Percentiles rank a stretch among this genome's conserved stretches.
phyloP scores from a whole-genome alignment of 257 asterid species.

The Nyctanthes arbortristis region DNA sequence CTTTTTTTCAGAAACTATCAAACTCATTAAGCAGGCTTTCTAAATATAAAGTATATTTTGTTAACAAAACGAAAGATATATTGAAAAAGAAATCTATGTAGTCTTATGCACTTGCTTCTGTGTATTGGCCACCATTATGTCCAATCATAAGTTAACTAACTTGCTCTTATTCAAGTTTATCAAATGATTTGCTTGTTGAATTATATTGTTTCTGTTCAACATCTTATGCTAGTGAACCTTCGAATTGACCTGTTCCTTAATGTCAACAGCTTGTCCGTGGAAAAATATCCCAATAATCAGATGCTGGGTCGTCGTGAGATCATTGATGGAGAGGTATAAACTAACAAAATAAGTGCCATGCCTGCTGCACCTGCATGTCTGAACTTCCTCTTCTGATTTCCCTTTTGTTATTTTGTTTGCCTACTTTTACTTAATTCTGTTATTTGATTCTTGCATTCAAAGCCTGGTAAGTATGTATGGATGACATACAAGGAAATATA shows the following conservation, averaged over 20 bases:
- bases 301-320: constrained; percentile 91
- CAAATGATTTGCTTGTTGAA: constrained; percentile 6
- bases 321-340: constrained; percentile 72
- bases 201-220: not conserved
- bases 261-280: constrained; percentile 70
- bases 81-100: too few relatives aligned
- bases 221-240: constrained; percentile 1
- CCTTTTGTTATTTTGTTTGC: not conserved
- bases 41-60: too few relatives aligned
- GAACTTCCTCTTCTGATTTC: constrained; percentile 13
- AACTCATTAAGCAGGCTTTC: too few relatives aligned
- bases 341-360: constrained; percentile 13
- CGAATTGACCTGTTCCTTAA: constrained; percentile 6
- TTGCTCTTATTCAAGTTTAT: not conserved
- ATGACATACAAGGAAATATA: constrained; percentile 82
- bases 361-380: constrained; percentile 20
- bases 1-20: not conserved
- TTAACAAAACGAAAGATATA: too few relatives aligned
- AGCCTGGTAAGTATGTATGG: constrained; percentile 87
- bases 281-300: constrained; percentile 69
- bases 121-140: not conserved
- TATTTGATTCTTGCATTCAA: constrained; percentile 24
- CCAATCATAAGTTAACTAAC: not conserved
- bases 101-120: too few relatives aligned
- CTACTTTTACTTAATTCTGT: not conserved